Conservation (phyloP, 106 monocot species). For the Dioscorea dumetorum region DNA sequence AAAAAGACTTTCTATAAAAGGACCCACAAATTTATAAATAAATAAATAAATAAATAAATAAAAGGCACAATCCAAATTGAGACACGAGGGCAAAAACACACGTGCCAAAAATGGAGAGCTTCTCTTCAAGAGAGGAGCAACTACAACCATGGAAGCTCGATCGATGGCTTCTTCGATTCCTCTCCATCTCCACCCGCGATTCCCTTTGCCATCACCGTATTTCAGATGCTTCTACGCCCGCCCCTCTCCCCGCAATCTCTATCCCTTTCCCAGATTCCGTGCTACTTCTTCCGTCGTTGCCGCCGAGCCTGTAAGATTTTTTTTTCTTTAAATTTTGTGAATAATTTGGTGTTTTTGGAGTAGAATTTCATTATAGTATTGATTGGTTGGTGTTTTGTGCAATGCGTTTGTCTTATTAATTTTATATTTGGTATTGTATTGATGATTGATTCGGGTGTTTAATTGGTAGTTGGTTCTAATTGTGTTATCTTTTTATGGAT, state of each 20-base stretch:
- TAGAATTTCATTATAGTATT: not conserved
- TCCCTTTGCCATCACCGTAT: not conserved
- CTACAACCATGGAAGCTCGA: not conserved
- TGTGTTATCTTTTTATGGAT: not conserved
- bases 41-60: too few species aligned
- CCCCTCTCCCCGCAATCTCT: not conserved
- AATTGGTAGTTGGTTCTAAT: not conserved
- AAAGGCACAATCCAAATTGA: too few species aligned
- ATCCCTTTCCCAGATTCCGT: conserved; percentile 1
- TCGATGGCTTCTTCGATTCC: not conserved
- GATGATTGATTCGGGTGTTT: not conserved
- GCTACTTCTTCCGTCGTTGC: not conserved
- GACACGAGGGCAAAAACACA: too few species aligned
- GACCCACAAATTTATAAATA: too few species aligned
- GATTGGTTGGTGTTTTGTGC: not conserved
- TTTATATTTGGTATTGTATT: not conserved
- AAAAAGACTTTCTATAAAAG: too few species aligned
- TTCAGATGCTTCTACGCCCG: not conserved
- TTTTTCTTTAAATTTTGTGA: not conserved
- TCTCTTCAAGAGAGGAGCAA: too few species aligned
- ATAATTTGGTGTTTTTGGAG: not conserved
- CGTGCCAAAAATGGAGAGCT: too few species aligned
- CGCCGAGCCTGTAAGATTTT: conserved; percentile 14
- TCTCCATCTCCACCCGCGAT: not conserved
- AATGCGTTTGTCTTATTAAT: not conserved